Evolutionary conservation across 1,284 basidiomycete genomes (phyloP).

Genomic region (Papiliotrema laurentii): DNA sequence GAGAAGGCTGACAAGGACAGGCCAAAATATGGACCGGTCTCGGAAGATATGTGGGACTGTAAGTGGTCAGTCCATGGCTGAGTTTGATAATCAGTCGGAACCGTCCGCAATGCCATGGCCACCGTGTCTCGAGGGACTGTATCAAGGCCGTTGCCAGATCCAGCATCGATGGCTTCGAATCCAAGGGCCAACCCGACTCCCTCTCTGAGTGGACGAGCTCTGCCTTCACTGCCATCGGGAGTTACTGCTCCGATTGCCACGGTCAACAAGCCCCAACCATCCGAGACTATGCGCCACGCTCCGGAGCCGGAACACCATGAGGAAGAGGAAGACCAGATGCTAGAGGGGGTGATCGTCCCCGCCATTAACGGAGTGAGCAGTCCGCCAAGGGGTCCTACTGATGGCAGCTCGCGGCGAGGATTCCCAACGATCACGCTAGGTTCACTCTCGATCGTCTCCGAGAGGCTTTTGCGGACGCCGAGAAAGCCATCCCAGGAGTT

Average conservation of each 20-base stretch:
- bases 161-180: not conserved
- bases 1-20: conserved; percentile 6
- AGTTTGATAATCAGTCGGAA: conserved; percentile 35
- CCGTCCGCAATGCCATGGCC: conserved; percentile 37
- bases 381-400: not conserved
- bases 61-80: conserved; percentile 35
- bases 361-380: conserved; percentile 79
- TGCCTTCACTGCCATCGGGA: conserved; percentile 2
- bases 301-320: conserved; percentile 32
- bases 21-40: conserved; percentile 54
- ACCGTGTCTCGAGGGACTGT: conserved; percentile 25
- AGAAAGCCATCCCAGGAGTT: conserved; percentile 60
- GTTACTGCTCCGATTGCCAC: not conserved
- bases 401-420: conserved; percentile 73
- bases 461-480: conserved; percentile 84
- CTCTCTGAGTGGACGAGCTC: conserved; percentile 9
- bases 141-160: conserved; percentile 14
- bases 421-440: conserved; percentile 79
- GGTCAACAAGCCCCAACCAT: conserved; percentile 1
- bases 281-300: conserved; percentile 1
- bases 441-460: conserved; percentile 76
- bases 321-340: conserved; percentile 73
- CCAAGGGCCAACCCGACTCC: not conserved
- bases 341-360: conserved; percentile 89
- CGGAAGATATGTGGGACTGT: conserved; percentile 92